phyloP scores from a whole-genome alignment of 768 basidiomycete genomes.

The Lyophyllum atratum region DNA sequence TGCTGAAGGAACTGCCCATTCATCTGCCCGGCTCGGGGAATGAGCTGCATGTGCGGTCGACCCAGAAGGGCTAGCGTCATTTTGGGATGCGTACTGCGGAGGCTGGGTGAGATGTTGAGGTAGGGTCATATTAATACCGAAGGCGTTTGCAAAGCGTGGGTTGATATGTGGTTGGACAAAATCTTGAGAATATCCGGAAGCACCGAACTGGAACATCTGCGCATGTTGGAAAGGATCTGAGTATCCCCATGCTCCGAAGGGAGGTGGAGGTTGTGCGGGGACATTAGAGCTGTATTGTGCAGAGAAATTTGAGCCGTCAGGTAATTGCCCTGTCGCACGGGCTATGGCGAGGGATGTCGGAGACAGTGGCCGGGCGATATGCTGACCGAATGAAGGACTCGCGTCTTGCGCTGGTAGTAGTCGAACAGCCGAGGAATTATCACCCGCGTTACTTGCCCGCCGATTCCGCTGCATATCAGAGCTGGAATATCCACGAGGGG shows the following conservation, averaged over 20 bases:
- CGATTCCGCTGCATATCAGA: conserved; percentile 1
- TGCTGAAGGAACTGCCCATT: conserved; percentile 38
- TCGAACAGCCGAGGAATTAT: conserved; percentile 16
- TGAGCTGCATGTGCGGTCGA: not conserved
- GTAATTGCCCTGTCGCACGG: conserved; percentile 43
- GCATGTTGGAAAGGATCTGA: conserved; percentile 18
- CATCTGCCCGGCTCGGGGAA: conserved; percentile 32
- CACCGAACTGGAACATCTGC: conserved; percentile 20
- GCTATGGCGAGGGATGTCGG: conserved; percentile 51
- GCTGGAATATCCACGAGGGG: conserved; percentile 27
- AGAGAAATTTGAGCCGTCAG: conserved; percentile 22
- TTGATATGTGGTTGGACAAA: conserved; percentile 83
- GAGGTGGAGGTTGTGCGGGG: not conserved
- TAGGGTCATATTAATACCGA: conserved; percentile 50
- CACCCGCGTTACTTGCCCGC: conserved; percentile 16
- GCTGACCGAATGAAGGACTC: conserved; percentile 31
- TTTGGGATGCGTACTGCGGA: conserved; percentile 15
- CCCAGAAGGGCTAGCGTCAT: not conserved
- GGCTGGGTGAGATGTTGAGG: conserved; percentile 16
- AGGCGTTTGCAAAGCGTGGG: conserved; percentile 71
- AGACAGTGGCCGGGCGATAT: conserved; percentile 31
- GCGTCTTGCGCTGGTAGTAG: conserved; percentile 19
- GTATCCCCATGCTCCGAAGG: conserved; percentile 13
- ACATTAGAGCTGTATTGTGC: conserved; percentile 3
- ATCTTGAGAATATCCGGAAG: conserved; percentile 18